phyloP scores from a whole-genome alignment of 352 stramenopile genomes.

The Phytophthora ramorum region DNA sequence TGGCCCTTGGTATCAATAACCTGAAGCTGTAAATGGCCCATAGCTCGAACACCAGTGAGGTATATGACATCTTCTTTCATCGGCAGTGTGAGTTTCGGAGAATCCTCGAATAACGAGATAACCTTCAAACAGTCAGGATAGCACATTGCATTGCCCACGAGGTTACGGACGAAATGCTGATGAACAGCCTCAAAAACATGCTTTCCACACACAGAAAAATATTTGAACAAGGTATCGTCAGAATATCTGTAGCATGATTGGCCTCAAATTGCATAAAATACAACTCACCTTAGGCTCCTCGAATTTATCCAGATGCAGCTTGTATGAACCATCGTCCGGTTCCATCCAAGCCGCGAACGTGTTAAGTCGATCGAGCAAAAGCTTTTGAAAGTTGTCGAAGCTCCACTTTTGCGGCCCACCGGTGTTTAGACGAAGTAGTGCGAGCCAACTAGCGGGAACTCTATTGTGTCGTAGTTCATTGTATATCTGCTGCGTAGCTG shows the following conservation, averaged over 20 bases:
- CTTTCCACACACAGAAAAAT: slow-evolving; percentile 21
- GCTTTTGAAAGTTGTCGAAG: slow-evolving; percentile 45
- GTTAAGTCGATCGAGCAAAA: slow-evolving; percentile 44
- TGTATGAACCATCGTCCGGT: slow-evolving; percentile 24
- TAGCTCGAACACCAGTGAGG: slow-evolving; percentile 29
- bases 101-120: slow-evolving; percentile 52
- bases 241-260: not conserved
- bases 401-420: slow-evolving; percentile 1
- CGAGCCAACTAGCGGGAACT: slow-evolving; percentile 14
- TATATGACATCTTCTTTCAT: slow-evolving; percentile 35
- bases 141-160: slow-evolving; percentile 47
- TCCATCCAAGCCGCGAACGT: slow-evolving; percentile 49
- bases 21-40: slow-evolving; percentile 43
- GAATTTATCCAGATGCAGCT: slow-evolving; percentile 54
- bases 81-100: slow-evolving; percentile 8
- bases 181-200: slow-evolving; percentile 58
- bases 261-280: not conserved
- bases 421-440: slow-evolving; percentile 9
- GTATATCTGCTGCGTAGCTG: slow-evolving; percentile 2
- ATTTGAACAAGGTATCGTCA: not conserved
- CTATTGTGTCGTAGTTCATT: slow-evolving; percentile 6
- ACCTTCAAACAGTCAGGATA: slow-evolving; percentile 44
- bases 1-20: slow-evolving; percentile 19
- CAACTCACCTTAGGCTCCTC: slow-evolving; percentile 39
- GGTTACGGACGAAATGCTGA: slow-evolving; percentile 62